Evolutionary conservation across 1,284 basidiomycete genomes (phyloP).

Genomic region (Ustilago xerochloae): DNA sequence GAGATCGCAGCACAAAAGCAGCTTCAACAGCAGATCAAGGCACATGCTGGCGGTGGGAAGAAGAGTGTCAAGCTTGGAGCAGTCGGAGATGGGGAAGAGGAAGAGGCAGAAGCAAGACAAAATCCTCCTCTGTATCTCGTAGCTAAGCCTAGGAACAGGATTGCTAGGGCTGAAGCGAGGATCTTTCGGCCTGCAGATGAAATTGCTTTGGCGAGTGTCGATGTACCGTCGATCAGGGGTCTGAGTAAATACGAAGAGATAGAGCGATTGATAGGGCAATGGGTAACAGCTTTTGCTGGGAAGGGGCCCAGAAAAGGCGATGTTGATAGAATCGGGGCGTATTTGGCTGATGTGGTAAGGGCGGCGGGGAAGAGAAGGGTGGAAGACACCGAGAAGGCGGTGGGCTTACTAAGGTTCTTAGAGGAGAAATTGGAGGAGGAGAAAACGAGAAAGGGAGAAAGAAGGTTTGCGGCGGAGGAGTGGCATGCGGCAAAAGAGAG

Average conservation of each 20-base stretch:
- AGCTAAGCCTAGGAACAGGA: constrained; percentile 7
- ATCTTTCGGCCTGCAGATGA: constrained; percentile 9
- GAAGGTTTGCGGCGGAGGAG: constrained; percentile 1
- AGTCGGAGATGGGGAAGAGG: neutral
- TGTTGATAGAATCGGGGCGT: constrained; percentile 36
- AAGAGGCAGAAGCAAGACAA: constrained; percentile 13
- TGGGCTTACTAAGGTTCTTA: constrained; percentile 16
- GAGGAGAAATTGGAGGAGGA: neutral
- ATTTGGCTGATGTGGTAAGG: constrained; percentile 19
- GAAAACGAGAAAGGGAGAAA: neutral
- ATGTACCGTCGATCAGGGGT: constrained; percentile 28
- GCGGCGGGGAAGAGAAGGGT: neutral
- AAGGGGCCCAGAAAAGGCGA: constrained; percentile 50
- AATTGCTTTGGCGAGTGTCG: neutral
- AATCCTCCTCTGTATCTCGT: constrained; percentile 32
- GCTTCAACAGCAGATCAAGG: constrained; percentile 15
- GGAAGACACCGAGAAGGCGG: constrained; percentile 26
- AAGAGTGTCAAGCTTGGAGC: neutral
- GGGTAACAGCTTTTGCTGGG: constrained; percentile 39
- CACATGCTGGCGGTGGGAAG: constrained; percentile 10
- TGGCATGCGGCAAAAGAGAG: constrained; percentile 20
- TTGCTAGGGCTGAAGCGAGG: constrained; percentile 4
- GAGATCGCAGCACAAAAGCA: constrained; percentile 20
- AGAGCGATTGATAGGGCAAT: constrained; percentile 31
- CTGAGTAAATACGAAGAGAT: constrained; percentile 24